Evolutionary conservation across 495 filamentous ascomycete genomes (phyloP).

Genomic region (Pseudevernia furfuracea): DNA sequence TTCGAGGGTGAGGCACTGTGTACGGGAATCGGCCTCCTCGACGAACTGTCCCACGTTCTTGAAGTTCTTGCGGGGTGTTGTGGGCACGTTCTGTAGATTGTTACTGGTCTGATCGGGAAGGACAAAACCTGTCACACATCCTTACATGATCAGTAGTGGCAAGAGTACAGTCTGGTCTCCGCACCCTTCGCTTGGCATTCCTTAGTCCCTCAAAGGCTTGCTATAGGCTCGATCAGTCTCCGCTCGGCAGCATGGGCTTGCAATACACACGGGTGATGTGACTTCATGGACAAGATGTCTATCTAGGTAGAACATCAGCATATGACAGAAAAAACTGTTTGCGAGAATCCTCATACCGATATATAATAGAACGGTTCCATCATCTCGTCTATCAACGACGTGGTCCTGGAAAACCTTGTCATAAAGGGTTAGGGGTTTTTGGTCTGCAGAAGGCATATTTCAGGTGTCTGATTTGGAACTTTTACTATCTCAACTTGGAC

Average conservation of each 20-base stretch:
- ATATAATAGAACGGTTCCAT: slow-evolving; percentile 87
- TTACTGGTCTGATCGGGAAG: slow-evolving; percentile 15
- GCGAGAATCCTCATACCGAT: slow-evolving; percentile 53
- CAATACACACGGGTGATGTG: slow-evolving; percentile 68
- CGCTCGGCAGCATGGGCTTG: not conserved
- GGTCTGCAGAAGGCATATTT: slow-evolving; percentile 74
- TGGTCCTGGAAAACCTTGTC: slow-evolving; percentile 95
- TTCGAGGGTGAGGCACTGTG: slow-evolving; percentile 91
- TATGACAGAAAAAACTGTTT: slow-evolving; percentile 21
- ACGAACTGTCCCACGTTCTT: slow-evolving; percentile 82
- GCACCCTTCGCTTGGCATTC: slow-evolving; percentile 77
- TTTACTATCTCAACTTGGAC: slow-evolving; percentile 21
- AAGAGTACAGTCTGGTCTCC: slow-evolving; percentile 91
- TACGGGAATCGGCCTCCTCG: slow-evolving; percentile 84
- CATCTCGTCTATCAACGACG: slow-evolving; percentile 86
- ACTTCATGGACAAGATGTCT: slow-evolving; percentile 97
- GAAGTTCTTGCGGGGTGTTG: slow-evolving; percentile 77
- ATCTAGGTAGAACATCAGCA: slow-evolving; percentile 41
- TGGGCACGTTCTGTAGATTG: slow-evolving; percentile 76
- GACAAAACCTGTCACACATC: slow-evolving; percentile 14
- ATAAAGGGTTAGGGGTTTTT: slow-evolving; percentile 80
- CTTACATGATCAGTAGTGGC: slow-evolving; percentile 95
- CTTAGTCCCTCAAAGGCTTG: slow-evolving; percentile 96
- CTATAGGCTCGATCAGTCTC: slow-evolving; percentile 37
- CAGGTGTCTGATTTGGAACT: not conserved